These are phyloP conservation scores for Alternaria conjuncta DNA, from an alignment of 2,329 filamentous ascomycete species.

Conservation along the genomic window DNA sequence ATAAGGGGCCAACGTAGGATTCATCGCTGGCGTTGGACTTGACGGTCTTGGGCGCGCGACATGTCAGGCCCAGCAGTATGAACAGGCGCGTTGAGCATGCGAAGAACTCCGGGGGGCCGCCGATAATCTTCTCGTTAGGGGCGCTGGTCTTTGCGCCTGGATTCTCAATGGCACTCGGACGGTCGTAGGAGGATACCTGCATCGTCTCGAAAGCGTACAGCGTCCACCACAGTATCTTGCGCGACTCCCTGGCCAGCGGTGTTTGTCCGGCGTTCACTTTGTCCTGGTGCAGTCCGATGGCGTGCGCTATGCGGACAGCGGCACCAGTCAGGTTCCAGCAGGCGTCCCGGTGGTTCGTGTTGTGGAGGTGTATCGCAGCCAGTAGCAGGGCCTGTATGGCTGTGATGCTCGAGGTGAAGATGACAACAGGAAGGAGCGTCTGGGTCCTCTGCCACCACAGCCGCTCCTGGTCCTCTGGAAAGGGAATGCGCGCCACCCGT, in stretches of 20 bases:
- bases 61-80: constrained; percentile 48
- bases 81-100: constrained; percentile 49
- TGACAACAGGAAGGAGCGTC: constrained; percentile 50
- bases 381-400: constrained; percentile 54
- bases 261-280: constrained; percentile 44
- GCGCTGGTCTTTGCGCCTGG: constrained; percentile 42
- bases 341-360: constrained; percentile 53
- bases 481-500: constrained; percentile 40
- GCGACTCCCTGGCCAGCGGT: constrained; percentile 52
- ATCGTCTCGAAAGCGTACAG: constrained; percentile 58
- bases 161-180: constrained; percentile 53
- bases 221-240: constrained; percentile 61
- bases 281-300: constrained; percentile 55
- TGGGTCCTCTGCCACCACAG: constrained; percentile 53
- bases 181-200: constrained; percentile 54
- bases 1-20: constrained; percentile 47
- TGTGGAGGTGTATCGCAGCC: constrained; percentile 53
- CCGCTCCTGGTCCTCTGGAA: constrained; percentile 49
- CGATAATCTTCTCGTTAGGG: constrained; percentile 48
- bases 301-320: constrained; percentile 53
- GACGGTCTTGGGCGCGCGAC: constrained; percentile 46
- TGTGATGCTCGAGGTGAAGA: constrained; percentile 52
- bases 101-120: constrained; percentile 48
- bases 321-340: constrained; percentile 55
- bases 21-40: constrained; percentile 42